phyloP scores from a whole-genome alignment of 2,329 filamentous ascomycete genomes.

The Stemphylium vesicarium region DNA sequence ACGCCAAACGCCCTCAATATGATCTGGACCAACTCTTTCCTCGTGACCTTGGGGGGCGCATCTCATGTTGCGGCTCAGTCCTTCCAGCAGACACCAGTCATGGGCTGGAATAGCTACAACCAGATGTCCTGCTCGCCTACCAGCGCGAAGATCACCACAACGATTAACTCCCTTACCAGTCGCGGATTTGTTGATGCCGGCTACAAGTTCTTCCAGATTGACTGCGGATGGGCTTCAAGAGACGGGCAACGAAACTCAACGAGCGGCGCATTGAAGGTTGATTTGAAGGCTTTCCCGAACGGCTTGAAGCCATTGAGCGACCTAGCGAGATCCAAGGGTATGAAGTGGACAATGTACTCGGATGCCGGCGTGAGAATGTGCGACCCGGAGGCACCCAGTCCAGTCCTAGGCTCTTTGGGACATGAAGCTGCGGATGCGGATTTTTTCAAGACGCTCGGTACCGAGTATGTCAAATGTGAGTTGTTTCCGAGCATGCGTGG shows the following conservation, averaged over 20 bases:
- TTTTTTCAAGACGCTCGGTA: slow-evolving; percentile 29
- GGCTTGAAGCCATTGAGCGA: slow-evolving; percentile 26
- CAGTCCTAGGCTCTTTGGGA: slow-evolving; percentile 21
- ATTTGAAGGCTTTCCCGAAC: slow-evolving; percentile 20
- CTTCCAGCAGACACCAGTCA: slow-evolving; percentile 24
- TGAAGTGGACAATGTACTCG: slow-evolving; percentile 34
- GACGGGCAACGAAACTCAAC: slow-evolving; percentile 25
- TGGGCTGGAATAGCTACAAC: slow-evolving; percentile 31
- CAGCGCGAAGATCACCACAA: slow-evolving; percentile 22
- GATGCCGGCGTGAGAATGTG: slow-evolving; percentile 30
- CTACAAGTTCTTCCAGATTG: slow-evolving; percentile 29
- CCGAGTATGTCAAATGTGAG: slow-evolving; percentile 29
- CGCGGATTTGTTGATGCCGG: slow-evolving; percentile 25
- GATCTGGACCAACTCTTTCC: slow-evolving; percentile 10
- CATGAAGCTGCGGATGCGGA: slow-evolving; percentile 26
- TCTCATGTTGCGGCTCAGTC: slow-evolving; percentile 20
- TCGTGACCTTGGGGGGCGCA: slow-evolving; percentile 14
- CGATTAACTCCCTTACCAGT: slow-evolving; percentile 24
- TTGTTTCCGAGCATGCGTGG: neutral
- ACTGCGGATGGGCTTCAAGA: slow-evolving; percentile 27
- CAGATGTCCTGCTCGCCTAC: slow-evolving; percentile 24
- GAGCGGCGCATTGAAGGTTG: slow-evolving; percentile 21
- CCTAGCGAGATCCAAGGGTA: slow-evolving; percentile 27
- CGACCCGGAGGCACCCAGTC: slow-evolving; percentile 22
- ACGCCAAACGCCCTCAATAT: neutral